phyloP scores from a whole-genome alignment of 257 asterid genomes.

The Solanum pennellii region DNA sequence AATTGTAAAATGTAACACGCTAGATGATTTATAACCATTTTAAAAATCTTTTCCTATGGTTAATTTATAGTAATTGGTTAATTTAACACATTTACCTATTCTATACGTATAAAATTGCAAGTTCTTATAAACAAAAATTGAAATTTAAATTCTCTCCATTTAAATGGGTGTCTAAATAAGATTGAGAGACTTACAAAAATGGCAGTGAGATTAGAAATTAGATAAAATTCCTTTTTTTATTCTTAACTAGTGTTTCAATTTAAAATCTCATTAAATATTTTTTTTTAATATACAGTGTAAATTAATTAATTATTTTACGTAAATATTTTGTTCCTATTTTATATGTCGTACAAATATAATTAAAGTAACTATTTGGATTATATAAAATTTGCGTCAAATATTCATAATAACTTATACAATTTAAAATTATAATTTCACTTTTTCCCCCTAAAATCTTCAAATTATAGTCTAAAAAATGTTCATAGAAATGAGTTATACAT shows the following conservation, averaged over 20 bases:
- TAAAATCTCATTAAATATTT: fast-evolving
- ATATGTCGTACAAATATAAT: neutral
- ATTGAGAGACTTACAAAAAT: neutral
- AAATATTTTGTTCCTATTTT: neutral
- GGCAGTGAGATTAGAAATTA: neutral
- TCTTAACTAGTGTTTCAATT: neutral
- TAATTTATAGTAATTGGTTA: neutral
- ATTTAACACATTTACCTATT: neutral
- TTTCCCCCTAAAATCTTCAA: no score
- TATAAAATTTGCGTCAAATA: neutral
- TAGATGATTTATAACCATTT: neutral
- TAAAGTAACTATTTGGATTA: no score
- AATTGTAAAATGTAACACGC: neutral
- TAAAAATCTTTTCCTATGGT: neutral
- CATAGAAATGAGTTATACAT: neutral
- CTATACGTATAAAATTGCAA: neutral
- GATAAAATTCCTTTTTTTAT: neutral
- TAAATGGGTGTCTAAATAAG: neutral
- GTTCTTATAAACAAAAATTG: neutral
- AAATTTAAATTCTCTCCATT: neutral
- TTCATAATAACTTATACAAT: neutral
- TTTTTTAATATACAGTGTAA: neutral
- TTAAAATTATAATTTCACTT: no score
- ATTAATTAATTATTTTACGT: neutral
- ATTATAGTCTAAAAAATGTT: neutral